Evolutionary conservation across 1,139 yeast genomes (phyloP), one percentile per base, ranked within the genome.

Genomic region (Hemisphaericaspora subhashii): DNA sequence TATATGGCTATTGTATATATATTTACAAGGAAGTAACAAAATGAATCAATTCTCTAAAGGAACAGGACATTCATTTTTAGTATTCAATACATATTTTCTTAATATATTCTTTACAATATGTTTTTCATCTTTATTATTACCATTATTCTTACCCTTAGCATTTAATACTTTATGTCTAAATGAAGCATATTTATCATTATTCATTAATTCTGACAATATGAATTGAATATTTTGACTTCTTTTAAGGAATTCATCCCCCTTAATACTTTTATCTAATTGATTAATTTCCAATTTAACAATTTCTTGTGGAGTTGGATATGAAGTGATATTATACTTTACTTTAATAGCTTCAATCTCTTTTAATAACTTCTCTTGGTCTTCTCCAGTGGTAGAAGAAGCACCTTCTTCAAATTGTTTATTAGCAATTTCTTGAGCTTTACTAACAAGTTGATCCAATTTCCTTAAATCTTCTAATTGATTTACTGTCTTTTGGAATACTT

Each of bases 241-340:
- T 46, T 54, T 57, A 34, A 47, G 31, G 17, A 54, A 23, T 26
- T 38, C 46, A 6, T 27, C 20, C 4, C 20, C 18, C 22, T 33
- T 31, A 25, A 33, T 47, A 25, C 64, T 62, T 18, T 46, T 43
- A 6, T 50, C 52, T 10, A 51, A 53, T 35, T 56, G 50, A 42
- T 56, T 59, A 33, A 71, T 45, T 26, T 66, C 59, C 36, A 68
- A 57, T 11, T 57, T 51, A 37, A 72, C 51, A 16, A 68, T 55
- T 8, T 74, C 73, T 42, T 71, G 69, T 9, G 66, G 57, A 3
- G 66, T 52, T 5, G 89, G 86, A 81, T 88, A 83, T 41, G 79
- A 66, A 34, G 68, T 62, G 39, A 84, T 76, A 33, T 77, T 76
- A 55, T 84, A 80, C 48, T 70, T 72, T 33, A 53, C 51, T 49